phyloP scores from a whole-genome alignment of 768 basidiomycete genomes.

The Rossbeevera mucosa region DNA sequence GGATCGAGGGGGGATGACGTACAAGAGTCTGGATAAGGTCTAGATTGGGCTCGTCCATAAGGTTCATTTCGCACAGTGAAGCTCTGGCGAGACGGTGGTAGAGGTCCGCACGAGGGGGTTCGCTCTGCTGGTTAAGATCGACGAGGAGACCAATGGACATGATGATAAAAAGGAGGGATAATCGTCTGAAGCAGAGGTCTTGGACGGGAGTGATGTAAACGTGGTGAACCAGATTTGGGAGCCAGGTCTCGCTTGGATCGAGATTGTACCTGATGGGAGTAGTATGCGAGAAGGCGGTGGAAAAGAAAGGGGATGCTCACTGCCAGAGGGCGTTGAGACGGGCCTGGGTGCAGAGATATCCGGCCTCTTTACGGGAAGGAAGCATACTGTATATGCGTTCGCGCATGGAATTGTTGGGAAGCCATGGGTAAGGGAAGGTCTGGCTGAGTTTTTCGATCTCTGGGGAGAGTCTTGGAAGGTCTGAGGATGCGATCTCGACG shows the following conservation, averaged over 20 bases:
- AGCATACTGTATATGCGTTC: constrained; percentile 60
- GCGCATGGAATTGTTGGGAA: constrained; percentile 57
- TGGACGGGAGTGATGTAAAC: constrained; percentile 59
- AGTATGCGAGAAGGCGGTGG: not conserved
- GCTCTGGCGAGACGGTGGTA: constrained; percentile 66
- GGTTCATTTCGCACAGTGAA: constrained; percentile 65
- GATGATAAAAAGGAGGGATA: constrained; percentile 66
- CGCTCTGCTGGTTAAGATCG: constrained; percentile 53
- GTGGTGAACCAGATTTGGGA: constrained; percentile 65
- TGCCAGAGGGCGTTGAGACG: constrained; percentile 70
- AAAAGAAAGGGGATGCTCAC: constrained; percentile 39
- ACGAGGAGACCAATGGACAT: constrained; percentile 69
- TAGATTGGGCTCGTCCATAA: constrained; percentile 72
- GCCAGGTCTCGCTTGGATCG: constrained; percentile 65
- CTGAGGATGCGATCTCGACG: constrained; percentile 18
- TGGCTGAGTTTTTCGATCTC: constrained; percentile 49
- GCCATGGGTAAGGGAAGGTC: constrained; percentile 68
- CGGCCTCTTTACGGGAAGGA: constrained; percentile 55
- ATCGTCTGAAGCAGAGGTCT: constrained; percentile 58
- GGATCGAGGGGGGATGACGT: constrained; percentile 17
- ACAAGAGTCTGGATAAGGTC: constrained; percentile 68
- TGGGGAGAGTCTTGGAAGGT: constrained; percentile 23
- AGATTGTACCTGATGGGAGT: constrained; percentile 51
- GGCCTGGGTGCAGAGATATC: constrained; percentile 58
- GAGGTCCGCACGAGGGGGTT: constrained; percentile 54